A percentile compares a stretch with the other conserved stretches of the same genome.
Evolutionary conservation across 208 protist genomes (phyloP).

Genomic region (Trypanosoma melophagium): DNA sequence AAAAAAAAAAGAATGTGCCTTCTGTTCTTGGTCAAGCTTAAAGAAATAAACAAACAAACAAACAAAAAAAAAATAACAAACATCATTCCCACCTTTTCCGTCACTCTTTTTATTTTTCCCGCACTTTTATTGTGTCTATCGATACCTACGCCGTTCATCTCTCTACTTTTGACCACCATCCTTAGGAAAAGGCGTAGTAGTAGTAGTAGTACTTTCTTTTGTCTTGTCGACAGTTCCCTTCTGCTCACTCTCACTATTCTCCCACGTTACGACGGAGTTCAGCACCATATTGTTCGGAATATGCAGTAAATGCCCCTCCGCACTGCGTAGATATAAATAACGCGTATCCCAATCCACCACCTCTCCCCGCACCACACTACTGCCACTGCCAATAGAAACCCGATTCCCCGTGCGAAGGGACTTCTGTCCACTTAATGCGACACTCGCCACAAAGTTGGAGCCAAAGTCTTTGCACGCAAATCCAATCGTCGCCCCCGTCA

Average conservation of each 20-base stretch:
- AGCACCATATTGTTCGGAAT: conserved; percentile 79
- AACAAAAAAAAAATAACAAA: too few species aligned
- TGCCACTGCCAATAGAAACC: conserved; percentile 58
- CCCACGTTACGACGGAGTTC: conserved; percentile 68
- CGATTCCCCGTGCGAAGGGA: conserved; percentile 61
- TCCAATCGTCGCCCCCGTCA: conserved; percentile 79
- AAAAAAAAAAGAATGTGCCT: too few species aligned
- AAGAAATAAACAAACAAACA: too few species aligned
- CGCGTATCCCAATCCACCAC: conserved; percentile 79
- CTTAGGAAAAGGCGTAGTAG: too few species aligned
- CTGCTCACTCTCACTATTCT: conserved; percentile 19
- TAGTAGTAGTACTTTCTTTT: not conserved
- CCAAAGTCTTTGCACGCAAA: conserved; percentile 87
- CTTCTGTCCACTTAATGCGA: conserved; percentile 63
- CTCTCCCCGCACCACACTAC: conserved; percentile 40
- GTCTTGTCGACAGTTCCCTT: not conserved
- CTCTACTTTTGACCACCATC: too few species aligned
- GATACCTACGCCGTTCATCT: too few species aligned
- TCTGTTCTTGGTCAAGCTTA: too few species aligned
- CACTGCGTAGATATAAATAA: conserved; percentile 71
- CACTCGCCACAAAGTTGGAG: conserved; percentile 79
- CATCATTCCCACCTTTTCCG: too few species aligned
- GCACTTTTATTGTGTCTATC: too few species aligned
- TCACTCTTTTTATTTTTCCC: too few species aligned
- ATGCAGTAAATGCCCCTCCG: conserved; percentile 46